Evolutionary conservation across 78 protist genomes (phyloP).

Genomic region (Dictyostelium capitatum): DNA sequence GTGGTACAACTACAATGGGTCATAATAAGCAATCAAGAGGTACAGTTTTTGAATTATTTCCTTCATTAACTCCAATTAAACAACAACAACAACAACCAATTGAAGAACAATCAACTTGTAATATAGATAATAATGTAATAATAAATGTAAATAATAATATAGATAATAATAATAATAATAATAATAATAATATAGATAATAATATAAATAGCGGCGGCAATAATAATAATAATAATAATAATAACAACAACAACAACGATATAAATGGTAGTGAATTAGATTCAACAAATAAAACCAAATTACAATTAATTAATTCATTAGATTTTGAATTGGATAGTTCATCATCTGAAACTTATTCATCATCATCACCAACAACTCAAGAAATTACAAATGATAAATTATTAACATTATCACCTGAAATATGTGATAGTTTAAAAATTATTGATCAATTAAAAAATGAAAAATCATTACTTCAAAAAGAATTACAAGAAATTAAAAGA

Average conservation of each 20-base stretch:
- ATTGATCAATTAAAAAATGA: constrained; percentile 9
- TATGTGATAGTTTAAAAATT: background rate
- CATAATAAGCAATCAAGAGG: constrained; percentile 56
- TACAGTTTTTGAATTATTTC: constrained; percentile 68
- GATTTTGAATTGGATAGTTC: constrained; percentile 38
- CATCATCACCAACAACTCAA: constrained; percentile 32
- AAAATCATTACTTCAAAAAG: constrained; percentile 12
- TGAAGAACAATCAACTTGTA: background rate
- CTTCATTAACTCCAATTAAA: constrained; percentile 53
- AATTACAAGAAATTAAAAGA: constrained; percentile 11
- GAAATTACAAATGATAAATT: constrained; percentile 23
- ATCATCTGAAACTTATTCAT: constrained; percentile 50
- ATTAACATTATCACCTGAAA: constrained; percentile 29
- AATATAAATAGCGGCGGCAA: background rate
- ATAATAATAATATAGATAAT: background rate
- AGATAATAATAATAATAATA: background rate
- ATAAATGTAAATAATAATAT: background rate
- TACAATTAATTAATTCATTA: constrained; percentile 63
- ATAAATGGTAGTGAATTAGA: background rate
- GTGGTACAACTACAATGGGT: constrained; percentile 69
- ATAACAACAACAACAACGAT: constrained; percentile 5
- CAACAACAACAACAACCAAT: constrained; percentile 9
- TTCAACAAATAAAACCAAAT: constrained; percentile 14
- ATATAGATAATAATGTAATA: background rate
- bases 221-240: background rate